Conservation (phyloP, 2,329 filamentous ascomycete species). For the Pseudogymnoascus sp. region DNA sequence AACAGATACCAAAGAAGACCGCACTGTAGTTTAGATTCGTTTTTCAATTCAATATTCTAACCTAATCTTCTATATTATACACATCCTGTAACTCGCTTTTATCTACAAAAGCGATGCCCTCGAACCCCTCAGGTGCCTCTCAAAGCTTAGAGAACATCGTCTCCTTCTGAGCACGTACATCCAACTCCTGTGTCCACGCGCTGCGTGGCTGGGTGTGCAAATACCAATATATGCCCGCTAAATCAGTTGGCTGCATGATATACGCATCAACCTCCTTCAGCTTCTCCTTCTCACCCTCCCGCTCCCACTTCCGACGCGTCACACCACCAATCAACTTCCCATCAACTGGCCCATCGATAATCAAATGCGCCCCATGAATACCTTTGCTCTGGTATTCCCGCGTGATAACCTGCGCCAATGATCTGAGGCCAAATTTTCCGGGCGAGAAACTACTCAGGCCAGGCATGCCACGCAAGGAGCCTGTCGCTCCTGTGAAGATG, state of each 20-base stretch:
- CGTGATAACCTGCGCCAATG: slow-evolving; percentile 65
- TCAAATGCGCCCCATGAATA: slow-evolving; percentile 71
- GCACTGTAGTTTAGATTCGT: background rate
- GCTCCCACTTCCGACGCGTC: slow-evolving; percentile 42
- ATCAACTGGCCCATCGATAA: slow-evolving; percentile 69
- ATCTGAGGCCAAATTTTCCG: slow-evolving; percentile 71
- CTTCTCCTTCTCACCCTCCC: slow-evolving; percentile 32
- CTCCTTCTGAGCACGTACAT: slow-evolving; percentile 46
- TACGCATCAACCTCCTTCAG: slow-evolving; percentile 17
- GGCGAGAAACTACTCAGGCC: slow-evolving; percentile 64
- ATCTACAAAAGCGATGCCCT: background rate
- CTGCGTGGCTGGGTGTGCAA: slow-evolving; percentile 72
- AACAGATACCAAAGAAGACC: background rate
- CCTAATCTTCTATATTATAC: background rate
- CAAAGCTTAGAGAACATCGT: slow-evolving; percentile 19
- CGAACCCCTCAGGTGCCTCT: background rate
- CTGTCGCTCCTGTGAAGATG: slow-evolving; percentile 80
- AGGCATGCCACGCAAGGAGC: slow-evolving; percentile 65
- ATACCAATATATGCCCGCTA: slow-evolving; percentile 73
- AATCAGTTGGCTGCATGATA: slow-evolving; percentile 47
- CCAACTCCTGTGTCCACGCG: slow-evolving; percentile 73
- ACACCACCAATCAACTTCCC: slow-evolving; percentile 20
- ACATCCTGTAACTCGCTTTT: background rate
- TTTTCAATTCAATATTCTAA: background rate
- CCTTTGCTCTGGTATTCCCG: slow-evolving; percentile 76